phyloP scores from a whole-genome alignment of 805 yeast genomes.

The Metschnikowia kunwiensis region DNA sequence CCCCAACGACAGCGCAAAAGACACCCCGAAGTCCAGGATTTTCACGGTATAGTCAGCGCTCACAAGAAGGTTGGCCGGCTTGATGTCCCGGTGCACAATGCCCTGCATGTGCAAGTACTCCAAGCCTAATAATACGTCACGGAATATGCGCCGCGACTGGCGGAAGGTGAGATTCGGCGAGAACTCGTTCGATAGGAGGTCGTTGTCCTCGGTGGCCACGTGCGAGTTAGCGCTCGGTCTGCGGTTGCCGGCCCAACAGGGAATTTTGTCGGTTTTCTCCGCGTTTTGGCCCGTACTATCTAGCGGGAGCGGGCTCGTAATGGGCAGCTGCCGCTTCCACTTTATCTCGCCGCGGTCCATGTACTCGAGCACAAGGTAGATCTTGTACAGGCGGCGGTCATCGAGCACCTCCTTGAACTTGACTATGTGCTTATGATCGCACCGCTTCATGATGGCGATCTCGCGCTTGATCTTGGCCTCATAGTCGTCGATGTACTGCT shows the following conservation, averaged over 20 bases:
- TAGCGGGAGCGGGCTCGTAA: conserved; percentile 9
- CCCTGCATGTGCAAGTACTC: conserved; percentile 91
- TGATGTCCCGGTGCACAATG: conserved; percentile 90
- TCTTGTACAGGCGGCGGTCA: conserved; percentile 77
- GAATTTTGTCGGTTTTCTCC: conserved; percentile 4
- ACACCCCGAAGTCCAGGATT: conserved; percentile 96
- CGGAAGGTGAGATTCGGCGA: conserved; percentile 63
- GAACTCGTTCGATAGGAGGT: conserved; percentile 23
- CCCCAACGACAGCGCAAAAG: conserved; percentile 57
- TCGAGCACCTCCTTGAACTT: conserved; percentile 66
- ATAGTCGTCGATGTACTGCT: conserved; percentile 25
- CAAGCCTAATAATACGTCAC: conserved; percentile 83
- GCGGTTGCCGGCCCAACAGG: conserved; percentile 10
- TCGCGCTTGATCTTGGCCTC: conserved; percentile 39
- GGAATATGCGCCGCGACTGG: conserved; percentile 66
- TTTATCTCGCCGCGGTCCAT: conserved; percentile 86
- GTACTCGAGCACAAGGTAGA: conserved; percentile 86
- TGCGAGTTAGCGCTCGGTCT: conserved; percentile 3
- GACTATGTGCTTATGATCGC: conserved; percentile 42
- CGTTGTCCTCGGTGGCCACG: conserved; percentile 19
- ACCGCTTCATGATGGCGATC: conserved; percentile 48
- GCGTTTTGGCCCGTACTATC: neutral
- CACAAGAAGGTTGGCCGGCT: conserved; percentile 86
- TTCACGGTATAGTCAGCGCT: conserved; percentile 71
- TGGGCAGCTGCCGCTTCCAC: conserved; percentile 51